Base-by-base conservation (phyloP, 2,329 filamentous ascomycete genomes). In the Corynespora cassiicola region DNA sequence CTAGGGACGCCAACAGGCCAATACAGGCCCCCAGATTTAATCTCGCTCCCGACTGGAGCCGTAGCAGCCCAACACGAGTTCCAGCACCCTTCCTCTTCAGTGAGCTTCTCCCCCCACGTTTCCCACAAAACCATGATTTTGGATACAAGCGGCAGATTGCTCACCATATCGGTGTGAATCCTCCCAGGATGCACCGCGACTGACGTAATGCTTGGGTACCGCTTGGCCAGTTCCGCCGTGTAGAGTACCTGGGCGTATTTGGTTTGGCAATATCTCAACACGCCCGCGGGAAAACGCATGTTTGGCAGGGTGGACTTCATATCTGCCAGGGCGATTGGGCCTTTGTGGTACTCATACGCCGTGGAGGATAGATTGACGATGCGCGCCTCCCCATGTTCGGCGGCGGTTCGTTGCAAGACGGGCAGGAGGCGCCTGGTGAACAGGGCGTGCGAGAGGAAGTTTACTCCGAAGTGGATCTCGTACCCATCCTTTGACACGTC, bases 201-300 rank as follows among this genome's bases (percentile, higher is more conserved):
- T 5, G 54, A 54, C 1, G 61, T 72, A 42, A 78, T 64, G 3
- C 52, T 28, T 4, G 75, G 74, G 45, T 76, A 70, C 0, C 56
- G 61, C 11, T 52, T 41, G 4, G 72, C 69, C n/a, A 75, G 56
- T 26, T 70, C 58, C 2, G 55, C 39, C 0, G 70, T 58, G 42
- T 68, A 75, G 2, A 76, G 61, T 7, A 77, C 58, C 28, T 75
- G 74, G 6, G 75, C 74, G 5, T 77, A 61, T 46, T 78, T 78
- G 35, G 61, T 66, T 32, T 75, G 71, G 4, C 70, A 72, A 53
- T 78, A 78, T 8, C 23, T 33, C 6, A 33, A 12, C 5, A 32
- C 12, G 1, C 22, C 28, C 3, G 11, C 20, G 12, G 34, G 3
- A 0, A n/a, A n/a, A n/a, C n/a, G n/a, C n/a, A n/a, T n/a, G n/a